Percentiles rank a stretch among this genome's conserved stretches.
These are phyloP conservation scores for Lithohypha guttulata DNA, from an alignment of 2,329 filamentous ascomycete species.

Conservation along the genomic window DNA sequence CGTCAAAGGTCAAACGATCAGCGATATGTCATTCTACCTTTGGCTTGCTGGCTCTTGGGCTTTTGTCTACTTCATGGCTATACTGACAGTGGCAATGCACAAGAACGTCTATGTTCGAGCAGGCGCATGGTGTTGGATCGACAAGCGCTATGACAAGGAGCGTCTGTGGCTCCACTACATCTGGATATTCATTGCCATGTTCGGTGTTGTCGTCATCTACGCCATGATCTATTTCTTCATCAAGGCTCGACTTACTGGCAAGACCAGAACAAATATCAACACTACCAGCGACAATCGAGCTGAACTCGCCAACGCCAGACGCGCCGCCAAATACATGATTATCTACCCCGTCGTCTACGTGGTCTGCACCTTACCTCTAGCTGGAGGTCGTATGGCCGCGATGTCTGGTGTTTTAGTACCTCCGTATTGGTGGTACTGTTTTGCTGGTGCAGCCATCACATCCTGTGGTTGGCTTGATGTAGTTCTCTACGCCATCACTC, in stretches of 20 bases:
- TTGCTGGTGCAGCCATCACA: slow-evolving; percentile 46
- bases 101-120: slow-evolving; percentile 37
- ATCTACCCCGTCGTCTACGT: slow-evolving; percentile 45
- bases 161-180: slow-evolving; percentile 43
- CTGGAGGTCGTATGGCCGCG: slow-evolving; percentile 36
- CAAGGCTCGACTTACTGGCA: too few species aligned
- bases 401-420: slow-evolving; percentile 27
- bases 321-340: slow-evolving; percentile 37
- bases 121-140: slow-evolving; percentile 46
- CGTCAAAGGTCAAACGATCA: slow-evolving; percentile 37
- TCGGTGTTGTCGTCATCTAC: slow-evolving; percentile 41
- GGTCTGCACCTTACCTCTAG: slow-evolving; percentile 53
- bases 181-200: slow-evolving; percentile 45
- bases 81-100: slow-evolving; percentile 36
- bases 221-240: slow-evolving; percentile 39
- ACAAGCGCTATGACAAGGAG: slow-evolving; percentile 32
- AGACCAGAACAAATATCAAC: too few species aligned
- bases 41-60: slow-evolving; percentile 37
- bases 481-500: slow-evolving; percentile 47
- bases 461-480: slow-evolving; percentile 51
- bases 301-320: slow-evolving; percentile 29
- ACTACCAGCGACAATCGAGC: slow-evolving; percentile 28
- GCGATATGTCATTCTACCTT: slow-evolving; percentile 35
- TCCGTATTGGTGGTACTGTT: slow-evolving; percentile 36
- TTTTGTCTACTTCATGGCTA: slow-evolving; percentile 35